Conservation (phyloP, 2,329 filamentous ascomycete species). For the Monascus ruber region DNA sequence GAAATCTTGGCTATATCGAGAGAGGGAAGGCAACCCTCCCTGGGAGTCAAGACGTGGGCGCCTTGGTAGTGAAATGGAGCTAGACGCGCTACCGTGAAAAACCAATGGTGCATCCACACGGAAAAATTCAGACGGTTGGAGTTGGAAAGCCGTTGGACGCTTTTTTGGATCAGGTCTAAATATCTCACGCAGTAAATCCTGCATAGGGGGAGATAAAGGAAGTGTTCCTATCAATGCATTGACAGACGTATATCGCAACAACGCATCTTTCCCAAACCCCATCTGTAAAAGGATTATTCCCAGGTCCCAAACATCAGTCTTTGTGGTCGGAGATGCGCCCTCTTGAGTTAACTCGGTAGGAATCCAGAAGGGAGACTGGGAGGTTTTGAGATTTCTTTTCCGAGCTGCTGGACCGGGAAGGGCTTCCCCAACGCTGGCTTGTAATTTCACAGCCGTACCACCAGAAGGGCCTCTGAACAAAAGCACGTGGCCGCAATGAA, state of each 20-base stretch:
- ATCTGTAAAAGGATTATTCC: slow-evolving; percentile 88
- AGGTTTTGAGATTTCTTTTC: slow-evolving; percentile 37
- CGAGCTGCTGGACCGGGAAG: slow-evolving; percentile 37
- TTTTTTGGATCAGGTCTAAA: slow-evolving; percentile 80
- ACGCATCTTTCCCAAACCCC: slow-evolving; percentile 72
- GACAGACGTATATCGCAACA: slow-evolving; percentile 69
- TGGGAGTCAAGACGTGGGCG: slow-evolving; percentile 53
- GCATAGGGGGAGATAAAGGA: slow-evolving; percentile 60
- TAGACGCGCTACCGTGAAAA: slow-evolving; percentile 30
- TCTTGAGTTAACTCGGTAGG: slow-evolving; percentile 63
- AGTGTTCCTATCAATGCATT: slow-evolving; percentile 59
- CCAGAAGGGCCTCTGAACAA: slow-evolving; percentile 59
- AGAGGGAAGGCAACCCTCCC: slow-evolving; percentile 44
- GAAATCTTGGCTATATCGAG: slow-evolving; percentile 80
- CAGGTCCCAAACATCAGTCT: slow-evolving; percentile 91
- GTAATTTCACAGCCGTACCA: slow-evolving; percentile 52
- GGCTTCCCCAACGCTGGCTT: slow-evolving; percentile 38
- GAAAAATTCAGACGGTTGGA: slow-evolving; percentile 44
- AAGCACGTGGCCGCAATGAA: slow-evolving; percentile 70
- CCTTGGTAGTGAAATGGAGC: slow-evolving; percentile 34
- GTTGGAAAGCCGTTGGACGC: slow-evolving; percentile 67
- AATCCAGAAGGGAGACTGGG: slow-evolving; percentile 71
- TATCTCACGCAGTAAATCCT: slow-evolving; percentile 70
- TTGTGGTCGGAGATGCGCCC: slow-evolving; percentile 46
- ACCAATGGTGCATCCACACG: slow-evolving; percentile 28